Conservation (phyloP, 1,284 basidiomycete species). For the Gastroboletus turbinatus region DNA sequence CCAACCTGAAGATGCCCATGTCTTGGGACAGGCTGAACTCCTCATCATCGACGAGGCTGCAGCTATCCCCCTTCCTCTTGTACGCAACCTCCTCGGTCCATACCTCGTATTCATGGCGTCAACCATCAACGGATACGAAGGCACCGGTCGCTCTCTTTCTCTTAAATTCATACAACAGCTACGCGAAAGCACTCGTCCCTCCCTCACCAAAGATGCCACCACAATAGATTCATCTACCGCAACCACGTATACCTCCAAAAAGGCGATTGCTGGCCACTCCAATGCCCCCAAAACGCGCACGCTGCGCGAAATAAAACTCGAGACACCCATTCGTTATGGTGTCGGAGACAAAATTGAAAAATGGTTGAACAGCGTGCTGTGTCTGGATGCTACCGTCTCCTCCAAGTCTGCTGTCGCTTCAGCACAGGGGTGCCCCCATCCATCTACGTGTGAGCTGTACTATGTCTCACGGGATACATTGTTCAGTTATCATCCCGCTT, state of each 20-base stretch:
- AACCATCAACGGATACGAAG: slow-evolving; percentile 99
- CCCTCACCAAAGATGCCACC: slow-evolving; percentile 58
- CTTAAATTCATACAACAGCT: slow-evolving; percentile 98
- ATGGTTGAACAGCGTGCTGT: slow-evolving; percentile 92
- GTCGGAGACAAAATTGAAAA: slow-evolving; percentile 88
- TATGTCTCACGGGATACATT: slow-evolving; percentile 96
- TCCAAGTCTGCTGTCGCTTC: slow-evolving; percentile 45
- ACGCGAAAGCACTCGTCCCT: slow-evolving; percentile 81
- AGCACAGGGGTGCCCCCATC: slow-evolving; percentile 87
- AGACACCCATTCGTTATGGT: slow-evolving; percentile 93
- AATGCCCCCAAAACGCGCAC: slow-evolving; percentile 71
- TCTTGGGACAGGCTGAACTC: slow-evolving; percentile 96
- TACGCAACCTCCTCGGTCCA: slow-evolving; percentile 92
- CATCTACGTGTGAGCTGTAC: slow-evolving; percentile 91
- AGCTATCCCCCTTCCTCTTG: slow-evolving; percentile 94
- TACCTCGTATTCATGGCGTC: slow-evolving; percentile 99
- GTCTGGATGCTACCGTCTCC: slow-evolving; percentile 87
- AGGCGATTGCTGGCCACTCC: slow-evolving; percentile 38
- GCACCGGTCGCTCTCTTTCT: slow-evolving; percentile 94
- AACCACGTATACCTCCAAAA: slow-evolving; percentile 51
- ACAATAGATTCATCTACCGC: slow-evolving; percentile 47
- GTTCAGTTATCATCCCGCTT: slow-evolving; percentile 96
- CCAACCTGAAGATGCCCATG: slow-evolving; percentile 95
- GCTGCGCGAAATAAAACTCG: slow-evolving; percentile 92
- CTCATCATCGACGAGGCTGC: slow-evolving; percentile 99